phyloP scores from a whole-genome alignment of 805 yeast genomes.

The Jamesozyma piceae region DNA sequence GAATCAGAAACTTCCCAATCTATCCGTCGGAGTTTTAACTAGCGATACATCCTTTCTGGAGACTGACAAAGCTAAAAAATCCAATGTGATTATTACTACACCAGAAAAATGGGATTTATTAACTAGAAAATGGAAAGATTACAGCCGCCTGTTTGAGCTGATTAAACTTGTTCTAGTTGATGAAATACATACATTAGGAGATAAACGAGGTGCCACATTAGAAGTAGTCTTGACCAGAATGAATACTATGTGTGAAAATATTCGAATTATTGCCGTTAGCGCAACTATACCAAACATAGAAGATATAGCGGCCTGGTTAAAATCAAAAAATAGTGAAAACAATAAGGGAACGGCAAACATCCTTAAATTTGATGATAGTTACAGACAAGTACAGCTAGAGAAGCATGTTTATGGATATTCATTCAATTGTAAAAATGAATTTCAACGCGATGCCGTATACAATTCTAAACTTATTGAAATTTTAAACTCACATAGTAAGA shows the following conservation, averaged over 20 bases:
- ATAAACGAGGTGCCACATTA: conserved; percentile 39
- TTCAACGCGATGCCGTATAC: conserved; percentile 38
- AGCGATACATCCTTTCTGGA: conserved; percentile 43
- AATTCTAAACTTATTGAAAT: conserved; percentile 36
- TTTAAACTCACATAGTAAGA: conserved; percentile 31
- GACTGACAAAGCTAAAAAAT: conserved; percentile 37
- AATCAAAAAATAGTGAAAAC: conserved; percentile 9
- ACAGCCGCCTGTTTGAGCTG: conserved; percentile 32
- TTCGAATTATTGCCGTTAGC: conserved; percentile 41
- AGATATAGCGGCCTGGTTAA: conserved; percentile 41
- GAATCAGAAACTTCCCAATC: conserved; percentile 34
- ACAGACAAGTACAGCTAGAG: conserved; percentile 37
- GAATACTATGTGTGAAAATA: conserved; percentile 31
- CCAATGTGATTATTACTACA: conserved; percentile 47
- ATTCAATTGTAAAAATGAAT: conserved; percentile 35
- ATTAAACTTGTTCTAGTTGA: conserved; percentile 39
- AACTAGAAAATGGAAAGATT: conserved; percentile 44
- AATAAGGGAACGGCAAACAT: conserved; percentile 27
- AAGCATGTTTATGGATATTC: conserved; percentile 38
- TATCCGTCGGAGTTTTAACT: conserved; percentile 43
- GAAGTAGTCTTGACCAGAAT: conserved; percentile 42
- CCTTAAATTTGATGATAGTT: conserved; percentile 39
- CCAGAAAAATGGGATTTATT: conserved; percentile 57
- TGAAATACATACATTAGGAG: conserved; percentile 40
- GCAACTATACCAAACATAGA: conserved; percentile 46